Evolutionary conservation across 495 filamentous ascomycete genomes (phyloP).

Genomic region (Xylaria flabelliformis): DNA sequence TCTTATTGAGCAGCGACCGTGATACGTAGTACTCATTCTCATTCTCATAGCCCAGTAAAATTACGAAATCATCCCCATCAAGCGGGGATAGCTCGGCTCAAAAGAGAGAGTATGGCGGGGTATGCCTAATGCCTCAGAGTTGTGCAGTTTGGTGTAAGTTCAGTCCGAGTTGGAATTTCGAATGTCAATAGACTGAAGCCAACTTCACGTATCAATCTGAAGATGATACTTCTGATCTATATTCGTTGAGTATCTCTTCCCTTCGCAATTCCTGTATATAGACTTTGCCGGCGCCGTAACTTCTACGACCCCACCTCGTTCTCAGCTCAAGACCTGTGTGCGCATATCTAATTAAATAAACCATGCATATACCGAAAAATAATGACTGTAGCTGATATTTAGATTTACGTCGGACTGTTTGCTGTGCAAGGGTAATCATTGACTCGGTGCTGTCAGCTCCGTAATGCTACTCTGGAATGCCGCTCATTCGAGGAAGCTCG

Average conservation of each 20-base stretch:
- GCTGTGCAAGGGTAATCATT: neutral
- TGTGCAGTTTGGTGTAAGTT: neutral
- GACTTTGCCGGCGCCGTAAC: neutral
- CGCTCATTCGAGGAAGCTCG: neutral
- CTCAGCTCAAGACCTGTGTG: neutral
- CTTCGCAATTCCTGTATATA: neutral
- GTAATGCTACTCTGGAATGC: neutral
- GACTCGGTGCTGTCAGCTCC: neutral
- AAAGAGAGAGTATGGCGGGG: neutral
- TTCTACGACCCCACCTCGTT: neutral
- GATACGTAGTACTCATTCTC: neutral
- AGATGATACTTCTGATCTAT: neutral
- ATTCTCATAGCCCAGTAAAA: neutral
- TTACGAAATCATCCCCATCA: neutral
- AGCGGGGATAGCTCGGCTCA: neutral
- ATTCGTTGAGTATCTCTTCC: neutral
- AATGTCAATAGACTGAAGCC: slow-evolving; percentile 11
- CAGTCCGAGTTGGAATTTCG: too few species aligned
- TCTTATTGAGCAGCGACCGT: neutral
- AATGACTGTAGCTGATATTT: neutral
- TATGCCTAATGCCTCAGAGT: neutral
- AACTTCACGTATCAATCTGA: neutral
- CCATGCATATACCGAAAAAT: neutral
- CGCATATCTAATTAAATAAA: neutral
- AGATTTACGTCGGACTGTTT: neutral